These are phyloP conservation scores for Cicer judaicum DNA, from an alignment of 306 rosid species.

Conservation along the genomic window DNA sequence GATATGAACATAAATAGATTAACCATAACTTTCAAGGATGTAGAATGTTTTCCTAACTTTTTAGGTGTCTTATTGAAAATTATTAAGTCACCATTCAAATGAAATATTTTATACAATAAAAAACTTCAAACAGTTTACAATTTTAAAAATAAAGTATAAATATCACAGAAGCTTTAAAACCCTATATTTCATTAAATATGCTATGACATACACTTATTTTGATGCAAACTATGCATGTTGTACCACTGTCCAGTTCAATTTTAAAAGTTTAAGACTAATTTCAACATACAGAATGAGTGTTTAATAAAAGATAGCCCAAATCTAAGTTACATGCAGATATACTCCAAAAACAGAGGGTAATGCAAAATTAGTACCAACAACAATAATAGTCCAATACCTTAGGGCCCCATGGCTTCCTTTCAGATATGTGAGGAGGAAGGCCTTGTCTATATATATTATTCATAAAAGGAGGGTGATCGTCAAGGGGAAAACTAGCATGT, in stretches of 20 bases:
- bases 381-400: slow-evolving; percentile 61
- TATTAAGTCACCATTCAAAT: slow-evolving; percentile 17
- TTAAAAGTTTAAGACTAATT: slow-evolving; percentile 34
- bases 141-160: neutral
- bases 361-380: slow-evolving; percentile 22
- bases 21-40: neutral
- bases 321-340: slow-evolving; percentile 17
- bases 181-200: slow-evolving; percentile 2
- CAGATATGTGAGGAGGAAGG: slow-evolving; percentile 63
- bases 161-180: slow-evolving; percentile 25
- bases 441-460: slow-evolving; percentile 65
- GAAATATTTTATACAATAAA: slow-evolving; percentile 13
- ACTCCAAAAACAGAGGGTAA: slow-evolving; percentile 35
- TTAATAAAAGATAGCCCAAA: slow-evolving; percentile 34
- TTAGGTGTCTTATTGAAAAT: slow-evolving; percentile 1
- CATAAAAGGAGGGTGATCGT: slow-evolving; percentile 74
- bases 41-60: neutral
- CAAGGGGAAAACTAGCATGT: slow-evolving; percentile 67
- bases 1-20: slow-evolving; percentile 29
- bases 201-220: slow-evolving; percentile 29
- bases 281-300: slow-evolving; percentile 10
- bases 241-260: slow-evolving; percentile 30
- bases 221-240: slow-evolving; percentile 12
- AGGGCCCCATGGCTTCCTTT: slow-evolving; percentile 90
- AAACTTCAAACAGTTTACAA: slow-evolving; percentile 1